Percentiles rank a stretch among this genome's conserved stretches.
Conservation (phyloP, 139 green algal species). For the Nannochloris sp. region DNA sequence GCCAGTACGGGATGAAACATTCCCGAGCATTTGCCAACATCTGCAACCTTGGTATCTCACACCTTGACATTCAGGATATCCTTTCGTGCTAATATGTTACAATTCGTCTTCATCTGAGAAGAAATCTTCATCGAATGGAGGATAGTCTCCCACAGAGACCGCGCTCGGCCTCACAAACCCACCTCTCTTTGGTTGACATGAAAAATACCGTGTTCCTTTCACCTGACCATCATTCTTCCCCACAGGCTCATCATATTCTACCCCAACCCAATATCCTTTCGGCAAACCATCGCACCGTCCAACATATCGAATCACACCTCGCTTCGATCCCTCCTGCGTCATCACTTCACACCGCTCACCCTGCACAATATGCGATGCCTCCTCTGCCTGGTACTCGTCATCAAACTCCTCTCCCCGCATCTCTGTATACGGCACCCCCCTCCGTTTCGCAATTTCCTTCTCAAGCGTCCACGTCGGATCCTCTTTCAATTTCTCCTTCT, state of each 20-base stretch:
- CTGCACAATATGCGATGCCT: conserved; percentile 39
- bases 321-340: conserved; percentile 63
- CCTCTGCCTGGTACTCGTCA: conserved; percentile 33
- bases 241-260: conserved; percentile 93
- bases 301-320: conserved; percentile 65
- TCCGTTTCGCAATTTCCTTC: conserved; percentile 64
- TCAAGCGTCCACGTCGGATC: conserved; percentile 88
- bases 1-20: conserved; percentile 81
- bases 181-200: conserved; percentile 56
- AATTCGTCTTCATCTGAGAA: conserved; percentile 65
- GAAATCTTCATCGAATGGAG: conserved; percentile 72
- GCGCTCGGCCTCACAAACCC: conserved; percentile 75
- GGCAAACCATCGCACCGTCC: conserved; percentile 23
- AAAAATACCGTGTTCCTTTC: conserved; percentile 73
- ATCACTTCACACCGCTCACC: conserved; percentile 77
- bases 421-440: conserved; percentile 36
- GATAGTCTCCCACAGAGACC: conserved; percentile 76
- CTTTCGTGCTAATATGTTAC: conserved; percentile 30
- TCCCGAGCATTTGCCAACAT: conserved; percentile 72
- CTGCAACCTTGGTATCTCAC: conserved; percentile 62
- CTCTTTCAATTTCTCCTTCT: conserved; percentile 58
- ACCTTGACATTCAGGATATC: conserved; percentile 19
- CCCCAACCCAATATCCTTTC: conserved; percentile 78
- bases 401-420: conserved; percentile 28
- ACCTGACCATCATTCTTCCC: conserved; percentile 91